phyloP scores from a whole-genome alignment of 441 rosid genomes.

The Bocquillonia castaneifolia region DNA sequence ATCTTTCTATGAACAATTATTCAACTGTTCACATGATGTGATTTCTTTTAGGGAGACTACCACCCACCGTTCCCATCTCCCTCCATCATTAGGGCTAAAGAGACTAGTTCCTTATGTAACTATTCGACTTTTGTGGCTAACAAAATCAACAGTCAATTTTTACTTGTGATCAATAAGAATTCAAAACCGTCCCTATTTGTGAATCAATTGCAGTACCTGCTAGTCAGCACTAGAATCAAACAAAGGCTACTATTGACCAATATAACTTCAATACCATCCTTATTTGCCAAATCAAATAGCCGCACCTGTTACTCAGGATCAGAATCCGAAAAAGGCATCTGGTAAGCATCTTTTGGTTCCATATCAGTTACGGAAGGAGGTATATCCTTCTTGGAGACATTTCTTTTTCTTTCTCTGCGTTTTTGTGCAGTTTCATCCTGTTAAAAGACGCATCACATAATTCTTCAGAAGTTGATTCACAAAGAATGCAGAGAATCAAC shows the following conservation, averaged over 20 bases:
- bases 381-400: slow-evolving; percentile 29
- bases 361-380: slow-evolving; percentile 68
- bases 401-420: slow-evolving; percentile 30
- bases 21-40: too few species aligned
- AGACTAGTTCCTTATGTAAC: neutral
- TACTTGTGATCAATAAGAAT: neutral
- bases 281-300: neutral
- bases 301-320: slow-evolving; percentile 42
- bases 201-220: neutral
- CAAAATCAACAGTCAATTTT: neutral
- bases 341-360: slow-evolving; percentile 67
- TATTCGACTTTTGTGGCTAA: neutral
- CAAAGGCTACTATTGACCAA: slow-evolving; percentile 27
- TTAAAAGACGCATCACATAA: neutral
- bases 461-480: neutral
- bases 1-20: too few species aligned
- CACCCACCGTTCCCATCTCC: too few species aligned
- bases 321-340: slow-evolving; percentile 61
- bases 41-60: too few species aligned
- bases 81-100: neutral
- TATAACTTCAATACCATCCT: neutral
- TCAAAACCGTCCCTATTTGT: neutral
- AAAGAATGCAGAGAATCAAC: neutral
- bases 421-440: slow-evolving; percentile 20
- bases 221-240: slow-evolving; percentile 66